Percentiles rank a stretch among this genome's conserved stretches.
These are phyloP conservation scores for Helianthus tuberosus DNA, from an alignment of 129 eudicot genomes.

Conservation along the genomic window DNA sequence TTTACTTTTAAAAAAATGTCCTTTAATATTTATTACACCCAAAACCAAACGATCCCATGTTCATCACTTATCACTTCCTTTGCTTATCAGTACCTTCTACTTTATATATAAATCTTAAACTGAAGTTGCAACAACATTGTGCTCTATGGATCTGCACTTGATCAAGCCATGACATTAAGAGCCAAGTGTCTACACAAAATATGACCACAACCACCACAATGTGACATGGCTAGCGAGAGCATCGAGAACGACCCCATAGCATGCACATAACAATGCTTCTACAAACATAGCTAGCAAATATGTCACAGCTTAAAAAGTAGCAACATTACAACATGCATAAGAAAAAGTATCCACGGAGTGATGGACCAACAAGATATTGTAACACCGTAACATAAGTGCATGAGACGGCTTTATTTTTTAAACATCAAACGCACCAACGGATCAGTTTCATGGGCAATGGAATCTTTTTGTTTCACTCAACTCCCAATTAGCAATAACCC, in stretches of 20 bases:
- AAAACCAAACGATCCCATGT: too few relatives aligned
- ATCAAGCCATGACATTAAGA: neutral
- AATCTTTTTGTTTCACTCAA: slow-evolving; percentile 13
- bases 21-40: too few relatives aligned
- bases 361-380: neutral
- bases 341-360: neutral
- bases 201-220: neutral
- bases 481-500: slow-evolving; percentile 68
- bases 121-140: too few relatives aligned
- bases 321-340: neutral
- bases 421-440: neutral
- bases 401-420: slow-evolving; percentile 3
- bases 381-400: slow-evolving; percentile 12
- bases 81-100: too few relatives aligned
- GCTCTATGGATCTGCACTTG: neutral
- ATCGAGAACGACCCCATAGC: neutral
- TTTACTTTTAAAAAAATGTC: too few relatives aligned
- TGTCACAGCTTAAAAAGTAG: neutral
- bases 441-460: neutral
- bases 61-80: too few relatives aligned
- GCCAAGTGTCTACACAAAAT: neutral
- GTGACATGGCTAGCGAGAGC: neutral
- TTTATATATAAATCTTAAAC: too few relatives aligned
- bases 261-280: slow-evolving; percentile 2
- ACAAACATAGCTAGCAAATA: neutral